A percentile compares a stretch with the other conserved stretches of the same genome.
These are phyloP conservation scores for Pseudomicrostroma phylloplanum DNA, from an alignment of 1,284 basidiomycete genomes.

Conservation along the genomic window DNA sequence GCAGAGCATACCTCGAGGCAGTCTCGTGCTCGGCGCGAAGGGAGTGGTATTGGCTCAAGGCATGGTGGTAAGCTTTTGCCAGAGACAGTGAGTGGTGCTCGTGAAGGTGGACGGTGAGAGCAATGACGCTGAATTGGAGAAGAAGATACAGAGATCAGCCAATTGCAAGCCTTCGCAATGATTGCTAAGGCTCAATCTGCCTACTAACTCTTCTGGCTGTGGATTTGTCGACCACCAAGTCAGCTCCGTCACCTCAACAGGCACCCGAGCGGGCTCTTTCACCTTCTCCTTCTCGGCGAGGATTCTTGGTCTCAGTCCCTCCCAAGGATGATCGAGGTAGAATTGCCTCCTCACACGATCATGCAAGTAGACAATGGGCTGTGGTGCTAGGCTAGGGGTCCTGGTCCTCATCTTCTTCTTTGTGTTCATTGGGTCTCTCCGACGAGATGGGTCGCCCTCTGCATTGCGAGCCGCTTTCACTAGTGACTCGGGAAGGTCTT, in stretches of 20 bases:
- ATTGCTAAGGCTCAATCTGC: background rate
- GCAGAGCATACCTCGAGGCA: conserved; percentile 66
- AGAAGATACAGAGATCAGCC: background rate
- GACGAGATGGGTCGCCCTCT: conserved; percentile 23
- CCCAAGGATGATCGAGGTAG: conserved; percentile 93
- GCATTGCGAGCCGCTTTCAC: background rate
- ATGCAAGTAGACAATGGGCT: conserved; percentile 71
- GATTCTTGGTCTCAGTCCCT: conserved; percentile 74
- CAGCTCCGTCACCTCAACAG: conserved; percentile 11
- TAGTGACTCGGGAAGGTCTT: conserved; percentile 33
- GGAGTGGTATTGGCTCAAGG: conserved; percentile 63
- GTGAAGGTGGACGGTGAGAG: conserved; percentile 73
- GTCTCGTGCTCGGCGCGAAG: conserved; percentile 78
- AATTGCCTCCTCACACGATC: conserved; percentile 83
- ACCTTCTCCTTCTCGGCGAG: conserved; percentile 63
- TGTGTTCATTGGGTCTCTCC: conserved; percentile 29
- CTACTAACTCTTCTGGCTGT: conserved; percentile 76
- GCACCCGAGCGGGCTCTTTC: conserved; percentile 32
- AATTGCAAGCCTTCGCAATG: background rate
- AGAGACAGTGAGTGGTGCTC: conserved; percentile 63
- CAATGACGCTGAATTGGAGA: conserved; percentile 61
- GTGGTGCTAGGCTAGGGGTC: conserved; percentile 58
- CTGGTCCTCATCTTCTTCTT: conserved; percentile 51
- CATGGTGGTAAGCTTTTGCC: conserved; percentile 66
- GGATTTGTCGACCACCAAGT: conserved; percentile 59